Evolutionary conservation across 169 alveolate genomes (phyloP).

Genomic region (Cryptosporidium canis): DNA sequence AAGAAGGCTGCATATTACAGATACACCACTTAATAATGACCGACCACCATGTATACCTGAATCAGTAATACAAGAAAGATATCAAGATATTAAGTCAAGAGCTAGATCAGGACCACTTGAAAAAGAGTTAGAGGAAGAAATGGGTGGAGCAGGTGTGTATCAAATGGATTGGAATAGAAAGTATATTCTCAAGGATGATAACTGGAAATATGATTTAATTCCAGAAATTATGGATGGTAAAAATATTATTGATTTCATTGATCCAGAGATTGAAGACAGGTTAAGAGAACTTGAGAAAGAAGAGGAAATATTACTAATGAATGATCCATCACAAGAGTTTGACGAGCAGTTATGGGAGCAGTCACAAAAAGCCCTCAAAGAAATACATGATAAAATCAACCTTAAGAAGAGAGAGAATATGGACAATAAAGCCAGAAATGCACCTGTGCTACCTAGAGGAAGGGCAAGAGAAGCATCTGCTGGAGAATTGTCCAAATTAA

Average conservation of each 20-base stretch:
- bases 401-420: constrained; percentile 61
- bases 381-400: constrained; percentile 36
- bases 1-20: constrained; percentile 84
- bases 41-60: constrained; percentile 89
- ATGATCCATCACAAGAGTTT: constrained; percentile 81
- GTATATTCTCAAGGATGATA: constrained; percentile 88
- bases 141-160: constrained; percentile 99
- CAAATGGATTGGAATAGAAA: constrained; percentile 88
- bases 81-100: background rate
- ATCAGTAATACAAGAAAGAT: constrained; percentile 80
- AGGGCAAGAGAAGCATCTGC: constrained; percentile 51
- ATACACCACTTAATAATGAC: constrained; percentile 73
- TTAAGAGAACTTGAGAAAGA: constrained; percentile 95
- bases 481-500: constrained; percentile 40
- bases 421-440: constrained; percentile 69
- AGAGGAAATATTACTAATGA: constrained; percentile 89
- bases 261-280: constrained; percentile 94
- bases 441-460: constrained; percentile 66
- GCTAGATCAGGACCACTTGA: constrained; percentile 58
- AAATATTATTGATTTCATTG: constrained; percentile 96
- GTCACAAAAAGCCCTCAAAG: constrained; percentile 30
- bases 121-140: constrained; percentile 83
- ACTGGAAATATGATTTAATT: constrained; percentile 96
- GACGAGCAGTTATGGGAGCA: constrained; percentile 63
- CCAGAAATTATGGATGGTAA: constrained; percentile 98